Conservation (phyloP, 179 eudicot species). For the Corrigiola litoralis region DNA sequence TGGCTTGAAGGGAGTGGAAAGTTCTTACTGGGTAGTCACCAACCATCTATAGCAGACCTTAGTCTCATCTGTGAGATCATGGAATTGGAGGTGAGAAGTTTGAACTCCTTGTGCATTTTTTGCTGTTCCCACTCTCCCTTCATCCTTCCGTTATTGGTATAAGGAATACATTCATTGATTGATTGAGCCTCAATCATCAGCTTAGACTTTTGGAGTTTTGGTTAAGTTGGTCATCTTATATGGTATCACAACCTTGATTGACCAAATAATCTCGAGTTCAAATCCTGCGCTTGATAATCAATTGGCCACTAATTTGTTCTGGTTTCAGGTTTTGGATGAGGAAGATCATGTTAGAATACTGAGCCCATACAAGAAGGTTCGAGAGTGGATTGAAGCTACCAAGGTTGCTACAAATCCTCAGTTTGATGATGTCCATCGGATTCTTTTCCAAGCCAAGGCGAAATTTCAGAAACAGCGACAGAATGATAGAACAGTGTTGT, state of each 20-base stretch:
- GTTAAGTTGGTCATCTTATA: no score
- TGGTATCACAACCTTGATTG: no score
- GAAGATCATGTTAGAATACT: conserved; percentile 48
- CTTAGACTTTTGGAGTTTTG: no score
- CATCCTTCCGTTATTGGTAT: background rate
- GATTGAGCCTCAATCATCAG: no score
- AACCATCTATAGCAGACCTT: conserved; percentile 92
- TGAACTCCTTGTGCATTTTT: background rate
- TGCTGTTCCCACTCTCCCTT: background rate
- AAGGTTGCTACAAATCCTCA: conserved; percentile 66
- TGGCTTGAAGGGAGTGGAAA: conserved; percentile 79
- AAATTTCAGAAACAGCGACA: conserved; percentile 36
- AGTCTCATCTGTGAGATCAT: conserved; percentile 86
- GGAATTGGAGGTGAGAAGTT: conserved; percentile 79
- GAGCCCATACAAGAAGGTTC: conserved; percentile 56
- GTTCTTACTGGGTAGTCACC: conserved; percentile 66
- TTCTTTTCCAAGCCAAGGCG: conserved; percentile 39
- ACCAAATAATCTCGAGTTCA: no score
- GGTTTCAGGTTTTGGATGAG: conserved; percentile 51
- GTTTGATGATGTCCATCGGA: conserved; percentile 61
- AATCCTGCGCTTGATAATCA: no score
- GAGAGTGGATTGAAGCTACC: conserved; percentile 64
- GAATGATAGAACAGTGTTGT: conserved; percentile 2
- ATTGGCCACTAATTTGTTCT: background rate
- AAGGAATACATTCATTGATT: no score